Evolutionary conservation across 2,329 filamentous ascomycete genomes (phyloP), one percentile per base, ranked within the genome.

Genomic region (Neofusicoccum parvum): DNA sequence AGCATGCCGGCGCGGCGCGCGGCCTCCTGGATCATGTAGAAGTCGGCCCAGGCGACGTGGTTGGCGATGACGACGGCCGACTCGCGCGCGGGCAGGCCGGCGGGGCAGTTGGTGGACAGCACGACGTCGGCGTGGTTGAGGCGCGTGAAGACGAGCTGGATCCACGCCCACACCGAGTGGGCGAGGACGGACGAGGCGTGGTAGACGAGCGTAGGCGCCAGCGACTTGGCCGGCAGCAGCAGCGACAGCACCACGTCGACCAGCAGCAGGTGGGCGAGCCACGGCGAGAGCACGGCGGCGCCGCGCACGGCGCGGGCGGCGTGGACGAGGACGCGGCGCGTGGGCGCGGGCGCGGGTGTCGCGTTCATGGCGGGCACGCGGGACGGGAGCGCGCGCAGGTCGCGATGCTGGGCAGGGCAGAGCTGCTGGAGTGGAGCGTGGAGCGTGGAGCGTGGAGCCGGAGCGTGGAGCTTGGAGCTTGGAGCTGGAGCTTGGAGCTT

Each of bases 1-100:
- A 89, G 80, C 87, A 89, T 89, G 64, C 80, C 81, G 12, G 83
- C 76, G 48, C 78, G 78, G 54, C 82, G 70, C 14, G 86, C 86
- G 48, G 88, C 74, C 43, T 82, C 81, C 74, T 89, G 86, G 68
- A 88, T 85, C 80, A 88, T 83, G 77, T 88, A 89, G 72, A 89
- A 88, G 74, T 89, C 87, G 65, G 81, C 80, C 87, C 86, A 89
- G 60, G 80, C 81, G 45, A 87, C 82, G 74, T 88, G 87, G 72
- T 89, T 88, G 63, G 82, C 79, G 62, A 89, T 76, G 37, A 89
- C 84, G 62, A 89, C 83, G 63, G 86, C 86, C 32, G 83, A 86
- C 74, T 89, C 87, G n/a, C 79, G 80, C 11, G 66, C 64, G 1
- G 84, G 85, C 9, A 88, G 74, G 1, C 70, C 66, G 68, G 86